Evolutionary conservation across 768 basidiomycete genomes (phyloP), one percentile per base, ranked within the genome.

Genomic region (Arthromyces matolae): DNA sequence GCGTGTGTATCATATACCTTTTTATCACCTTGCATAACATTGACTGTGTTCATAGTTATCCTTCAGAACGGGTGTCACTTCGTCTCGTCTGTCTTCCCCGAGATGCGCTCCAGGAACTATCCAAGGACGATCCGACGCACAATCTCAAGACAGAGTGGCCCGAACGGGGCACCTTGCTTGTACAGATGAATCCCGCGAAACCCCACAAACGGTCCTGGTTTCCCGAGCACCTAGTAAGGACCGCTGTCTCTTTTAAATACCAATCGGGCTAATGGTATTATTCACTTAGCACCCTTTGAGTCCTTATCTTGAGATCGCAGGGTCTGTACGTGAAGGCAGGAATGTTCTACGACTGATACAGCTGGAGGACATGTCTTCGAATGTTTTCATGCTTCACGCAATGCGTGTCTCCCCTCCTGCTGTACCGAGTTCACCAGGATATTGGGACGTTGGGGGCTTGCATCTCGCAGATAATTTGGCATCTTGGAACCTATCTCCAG

Each of bases 271-370:
- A 33, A 31, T 48, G 23, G 45, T 6, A 29, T 45, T 20, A 10
- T 37, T 47, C 40, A 25, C 32, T 22, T 64, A 73, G 65, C 62
- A 40, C 51, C 58, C 36, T 52, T 53, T 16, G 24, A 54, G 29
- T 58, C 69, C 53, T 28, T 43, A 48, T 29, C 45, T 76, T 18
- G 68, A 78, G 38, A 63, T 81, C 37, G 74, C 77, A 32, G 37
- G 64, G 3, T 62, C 58, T 49, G 54, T 81, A 1, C 62, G 53
- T 25, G 64, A 69, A 33, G 80, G 80, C 8, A 59, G 51, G 31
- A 83, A 82, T 59, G 58, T 66, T 4, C 59, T 83, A 44, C 69
- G 72, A 29, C 69, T 81, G 45, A 73, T 81, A 34, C 79, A 80
- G 27, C 60, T 83, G 13, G 66, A 67, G 5, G 58, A 58, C 40